phyloP scores from a whole-genome alignment of 345 rosid species.

The Moringa oleifera region DNA sequence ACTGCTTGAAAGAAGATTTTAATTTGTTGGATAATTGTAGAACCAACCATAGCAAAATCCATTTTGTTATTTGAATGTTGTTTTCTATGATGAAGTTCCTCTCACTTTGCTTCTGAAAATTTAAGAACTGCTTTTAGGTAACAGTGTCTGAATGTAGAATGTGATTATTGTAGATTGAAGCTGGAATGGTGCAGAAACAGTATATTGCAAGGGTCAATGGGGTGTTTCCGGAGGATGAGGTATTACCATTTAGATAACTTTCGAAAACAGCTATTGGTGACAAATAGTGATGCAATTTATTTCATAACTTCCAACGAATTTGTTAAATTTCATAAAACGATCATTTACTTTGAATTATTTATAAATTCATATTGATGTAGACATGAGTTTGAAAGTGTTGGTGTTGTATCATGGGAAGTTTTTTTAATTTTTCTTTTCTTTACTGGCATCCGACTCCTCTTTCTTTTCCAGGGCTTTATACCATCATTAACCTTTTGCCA shows the following conservation, averaged over 20 bases:
- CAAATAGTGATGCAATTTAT: no score
- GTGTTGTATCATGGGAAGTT: neutral
- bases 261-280: slow-evolving; percentile 4
- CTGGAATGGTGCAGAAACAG: slow-evolving; percentile 62
- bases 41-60: neutral
- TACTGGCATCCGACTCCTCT: neutral
- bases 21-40: neutral
- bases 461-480: neutral
- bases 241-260: neutral
- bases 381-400: neutral
- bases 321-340: slow-evolving; percentile 5
- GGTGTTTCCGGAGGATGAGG: slow-evolving; percentile 77
- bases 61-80: neutral
- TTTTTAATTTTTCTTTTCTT: no score
- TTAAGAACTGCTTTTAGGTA: neutral
- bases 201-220: slow-evolving; percentile 79
- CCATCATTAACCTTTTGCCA: no score
- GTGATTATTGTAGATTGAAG: slow-evolving; percentile 56
- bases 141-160: neutral
- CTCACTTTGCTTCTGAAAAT: neutral
- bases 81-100: neutral
- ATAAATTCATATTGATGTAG: neutral
- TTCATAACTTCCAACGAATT: no score
- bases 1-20: neutral
- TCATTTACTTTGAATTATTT: slow-evolving; percentile 1